Evolutionary conservation across 1,139 yeast species (phyloP), one percentile per base, ranked within the genome.

Genomic region (Pichia norvegensis): DNA sequence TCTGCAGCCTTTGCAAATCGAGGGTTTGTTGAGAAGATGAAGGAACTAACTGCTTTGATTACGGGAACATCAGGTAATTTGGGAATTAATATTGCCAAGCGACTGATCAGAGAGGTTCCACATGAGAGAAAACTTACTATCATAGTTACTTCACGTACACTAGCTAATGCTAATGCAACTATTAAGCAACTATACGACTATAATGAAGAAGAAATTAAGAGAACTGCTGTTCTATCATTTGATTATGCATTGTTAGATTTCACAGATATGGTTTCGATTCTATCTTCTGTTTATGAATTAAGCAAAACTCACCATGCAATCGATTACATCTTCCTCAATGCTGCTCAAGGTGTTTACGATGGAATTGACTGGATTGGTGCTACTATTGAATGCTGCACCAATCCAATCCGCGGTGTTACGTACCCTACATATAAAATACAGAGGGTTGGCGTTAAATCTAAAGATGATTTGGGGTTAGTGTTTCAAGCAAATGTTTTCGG

Each of bases 401-500:
- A 76, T 55, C 96, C 96, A 3, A 64, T 87, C 20, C 76, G 78
- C 41, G 92, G 95, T 1, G 92, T 85, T 17, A 88, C 97, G 0
- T 81, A 79, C 50, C 95, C 95, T 8, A 78, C 80, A 1, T 90
- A 85, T 66, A 90, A 92, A 63, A 73, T 82, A 29, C 97, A 92
- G 67, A 71, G 74, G 48, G 71, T 76, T 4, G 96, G 97, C 2
- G 79, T 81, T 27, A 77, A 73, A 55, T 76, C 95, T 1, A 62
- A 58, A n/a, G 87, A 78, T 56, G 88, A 78, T 0, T 58, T 92
- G 70, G 97, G 98, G 1, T 67, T 85, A 33, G 90, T 88, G 6
- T 94, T 92, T 67, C 96, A 92, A 65, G 95, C 95, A 6, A 92
- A 92, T 61, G 95, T 90, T 14, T 85, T 94, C 65, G 95, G 95